A percentile compares a stretch with the other conserved stretches of the same genome.
These are phyloP conservation scores for Obelidium mucronatum DNA, from an alignment of 192 early-diverging fungal species.

Conservation along the genomic window DNA sequence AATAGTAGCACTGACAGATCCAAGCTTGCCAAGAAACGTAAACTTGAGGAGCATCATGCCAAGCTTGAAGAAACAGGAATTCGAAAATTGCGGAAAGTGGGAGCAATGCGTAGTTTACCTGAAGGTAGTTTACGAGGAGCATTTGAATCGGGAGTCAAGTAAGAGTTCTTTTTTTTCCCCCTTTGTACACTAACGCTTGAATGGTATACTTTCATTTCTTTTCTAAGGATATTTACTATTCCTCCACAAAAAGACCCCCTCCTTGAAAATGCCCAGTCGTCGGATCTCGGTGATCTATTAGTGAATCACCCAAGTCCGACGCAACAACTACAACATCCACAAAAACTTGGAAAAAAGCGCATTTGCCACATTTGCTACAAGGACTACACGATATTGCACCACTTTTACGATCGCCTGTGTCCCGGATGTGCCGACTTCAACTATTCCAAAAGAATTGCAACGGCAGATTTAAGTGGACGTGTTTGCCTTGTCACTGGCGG, in stretches of 20 bases:
- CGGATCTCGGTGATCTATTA: not conserved
- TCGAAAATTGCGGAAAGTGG: not conserved
- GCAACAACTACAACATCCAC: not conserved
- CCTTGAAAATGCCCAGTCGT: not conserved
- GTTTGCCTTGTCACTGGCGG: slow-evolving; percentile 59
- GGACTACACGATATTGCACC: slow-evolving; percentile 44
- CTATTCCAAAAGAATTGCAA: slow-evolving; percentile 45
- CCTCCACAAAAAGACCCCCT: too few species aligned
- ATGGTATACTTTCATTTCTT: too few species aligned
- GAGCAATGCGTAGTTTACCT: too few species aligned
- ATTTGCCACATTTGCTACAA: slow-evolving; percentile 51
- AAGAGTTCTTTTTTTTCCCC: too few species aligned
- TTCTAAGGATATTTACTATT: too few species aligned
- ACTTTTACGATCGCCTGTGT: slow-evolving; percentile 60
- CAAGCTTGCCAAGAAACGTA: not conserved
- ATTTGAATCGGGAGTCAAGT: not conserved
- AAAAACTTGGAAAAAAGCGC: slow-evolving; percentile 39
- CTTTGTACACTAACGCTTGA: too few species aligned
- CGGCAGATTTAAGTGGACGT: slow-evolving; percentile 48
- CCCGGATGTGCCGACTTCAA: slow-evolving; percentile 53
- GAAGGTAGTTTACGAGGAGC: too few species aligned
- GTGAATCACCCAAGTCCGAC: too few species aligned
- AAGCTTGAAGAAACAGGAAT: not conserved
- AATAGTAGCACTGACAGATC: not conserved
- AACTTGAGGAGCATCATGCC: not conserved